phyloP scores from a whole-genome alignment of 768 basidiomycete genomes.

The Phaeotremella skinneri region DNA sequence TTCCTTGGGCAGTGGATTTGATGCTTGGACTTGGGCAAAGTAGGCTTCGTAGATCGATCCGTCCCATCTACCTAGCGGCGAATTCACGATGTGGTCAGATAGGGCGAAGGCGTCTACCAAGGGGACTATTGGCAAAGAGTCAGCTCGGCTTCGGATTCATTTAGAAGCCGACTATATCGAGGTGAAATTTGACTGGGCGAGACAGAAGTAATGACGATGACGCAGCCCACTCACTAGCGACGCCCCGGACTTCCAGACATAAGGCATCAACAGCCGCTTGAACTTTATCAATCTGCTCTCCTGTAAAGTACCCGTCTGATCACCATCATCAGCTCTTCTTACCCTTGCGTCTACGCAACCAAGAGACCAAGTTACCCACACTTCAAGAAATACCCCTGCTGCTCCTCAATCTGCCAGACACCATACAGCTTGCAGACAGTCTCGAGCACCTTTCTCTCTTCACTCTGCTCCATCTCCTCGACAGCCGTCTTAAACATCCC shows the following conservation, averaged over 20 bases:
- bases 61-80: slow-evolving; percentile 54
- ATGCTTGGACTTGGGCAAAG: slow-evolving; percentile 53
- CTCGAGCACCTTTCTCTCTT: slow-evolving; percentile 48
- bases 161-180: no score
- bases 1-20: slow-evolving; percentile 53
- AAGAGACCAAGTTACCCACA: slow-evolving; percentile 34
- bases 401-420: slow-evolving; percentile 54
- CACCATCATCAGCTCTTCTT: slow-evolving; percentile 4
- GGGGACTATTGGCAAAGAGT: slow-evolving; percentile 36
- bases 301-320: slow-evolving; percentile 49
- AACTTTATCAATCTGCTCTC: slow-evolving; percentile 47
- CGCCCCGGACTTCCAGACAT: slow-evolving; percentile 42
- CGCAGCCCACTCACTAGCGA: slow-evolving; percentile 51
- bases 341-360: no score
- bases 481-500: slow-evolving; percentile 51
- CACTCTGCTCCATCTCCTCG: slow-evolving; percentile 45
- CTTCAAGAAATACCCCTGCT: slow-evolving; percentile 54
- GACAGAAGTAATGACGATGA: not conserved
- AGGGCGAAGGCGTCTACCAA: slow-evolving; percentile 51
- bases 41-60: slow-evolving; percentile 55
- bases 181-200: not conserved
- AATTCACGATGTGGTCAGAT: slow-evolving; percentile 53
- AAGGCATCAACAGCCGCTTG: slow-evolving; percentile 43
- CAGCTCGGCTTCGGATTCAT: no score
- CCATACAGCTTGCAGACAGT: slow-evolving; percentile 53